Conservation (phyloP, 2,329 filamentous ascomycete species). For the Penicillium sp. region DNA sequence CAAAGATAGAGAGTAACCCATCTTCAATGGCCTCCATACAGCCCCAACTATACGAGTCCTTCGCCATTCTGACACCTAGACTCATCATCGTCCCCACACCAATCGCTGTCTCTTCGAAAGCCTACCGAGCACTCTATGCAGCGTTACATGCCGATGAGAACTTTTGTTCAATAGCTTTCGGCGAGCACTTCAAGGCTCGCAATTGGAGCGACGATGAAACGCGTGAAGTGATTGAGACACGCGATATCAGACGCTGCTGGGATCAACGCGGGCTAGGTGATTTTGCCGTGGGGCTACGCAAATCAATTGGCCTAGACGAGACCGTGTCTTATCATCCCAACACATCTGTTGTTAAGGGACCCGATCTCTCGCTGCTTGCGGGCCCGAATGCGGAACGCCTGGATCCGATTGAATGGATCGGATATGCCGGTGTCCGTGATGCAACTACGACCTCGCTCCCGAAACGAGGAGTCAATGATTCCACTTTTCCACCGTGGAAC, state of each 20-base stretch:
- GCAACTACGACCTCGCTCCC: constrained; percentile 21
- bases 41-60: constrained; percentile 4
- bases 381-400: constrained; percentile 1
- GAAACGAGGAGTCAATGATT: not conserved
- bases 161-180: constrained; percentile 24
- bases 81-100: constrained; percentile 21
- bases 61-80: constrained; percentile 18
- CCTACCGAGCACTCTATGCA: constrained; percentile 21
- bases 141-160: constrained; percentile 12
- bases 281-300: constrained; percentile 19
- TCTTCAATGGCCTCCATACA: not conserved
- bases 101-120: constrained; percentile 9
- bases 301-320: not conserved
- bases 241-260: constrained; percentile 19
- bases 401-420: constrained; percentile 15
- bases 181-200: constrained; percentile 9
- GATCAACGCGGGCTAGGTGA: constrained; percentile 10
- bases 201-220: constrained; percentile 21
- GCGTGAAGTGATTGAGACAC: constrained; percentile 10
- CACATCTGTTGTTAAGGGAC: constrained; percentile 1
- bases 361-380: not conserved
- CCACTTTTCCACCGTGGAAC: constrained; percentile 17
- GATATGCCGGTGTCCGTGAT: constrained; percentile 23
- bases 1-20: not conserved
- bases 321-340: not conserved